Evolutionary conservation across 2,329 filamentous ascomycete genomes (phyloP), one percentile per base, ranked within the genome.

Genomic region (Botrytis sinoallii): DNA sequence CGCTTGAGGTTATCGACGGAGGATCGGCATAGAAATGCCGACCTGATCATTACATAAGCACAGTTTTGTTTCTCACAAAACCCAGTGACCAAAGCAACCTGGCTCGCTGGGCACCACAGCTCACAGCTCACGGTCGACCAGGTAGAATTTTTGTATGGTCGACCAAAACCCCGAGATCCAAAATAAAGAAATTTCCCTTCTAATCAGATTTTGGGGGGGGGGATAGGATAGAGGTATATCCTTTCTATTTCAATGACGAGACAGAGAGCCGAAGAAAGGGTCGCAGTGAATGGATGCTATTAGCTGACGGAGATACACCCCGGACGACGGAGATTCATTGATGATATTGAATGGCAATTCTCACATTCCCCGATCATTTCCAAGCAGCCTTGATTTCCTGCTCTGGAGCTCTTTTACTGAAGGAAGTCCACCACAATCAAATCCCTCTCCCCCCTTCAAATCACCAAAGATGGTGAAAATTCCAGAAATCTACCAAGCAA

Each of bases 251-350:
- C 25, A 18, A 63, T 63, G 22, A 42, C 22, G 12, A 63, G 60
- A 16, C 12, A n/a, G 8, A 40, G 14, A 3, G 38, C 60, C 6
- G 9, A 18, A n/a, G 38, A 25, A 16, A 18, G n/a, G 20, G 59
- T 38, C 4, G 18, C 44, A 2, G 2, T 44, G 16, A 65, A 70
- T 87, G 22, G 8, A 57, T 57, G 52, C 5, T 18, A 9, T 25
- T 5, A 42, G 60, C 35, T 18, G 60, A 16, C 14, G 32, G 35
- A 63, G 60, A 42, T 38, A 40, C 20, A 63, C 7, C 12, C 22
- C 35, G 60, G 35, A 40, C 14, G 38, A n/a, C 25, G 10, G 35
- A 40, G 60, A 8, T 63, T 40, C 38, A 40, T 40, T 16, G 10
- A 63, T 40, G 1, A 18, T 55, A 29, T 55, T 55, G 29, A 9